Conservation (phyloP, 2,329 filamentous ascomycete species). For the Alternaria postmessia region DNA sequence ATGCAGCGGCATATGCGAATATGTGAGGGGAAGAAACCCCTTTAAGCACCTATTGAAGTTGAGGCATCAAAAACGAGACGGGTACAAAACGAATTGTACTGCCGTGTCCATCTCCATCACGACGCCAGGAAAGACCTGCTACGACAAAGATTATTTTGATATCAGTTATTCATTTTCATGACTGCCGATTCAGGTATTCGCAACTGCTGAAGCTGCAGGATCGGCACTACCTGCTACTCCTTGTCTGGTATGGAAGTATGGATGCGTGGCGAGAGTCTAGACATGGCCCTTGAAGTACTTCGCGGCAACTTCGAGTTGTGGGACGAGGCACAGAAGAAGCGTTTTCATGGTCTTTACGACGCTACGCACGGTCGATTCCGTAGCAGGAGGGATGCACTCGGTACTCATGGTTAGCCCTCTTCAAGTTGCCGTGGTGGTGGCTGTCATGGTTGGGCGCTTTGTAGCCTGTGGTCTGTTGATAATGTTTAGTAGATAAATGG, state of each 20-base stretch:
- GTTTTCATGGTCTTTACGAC: no score
- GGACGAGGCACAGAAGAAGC: no score
- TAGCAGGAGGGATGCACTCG: no score
- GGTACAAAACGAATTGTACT: background rate
- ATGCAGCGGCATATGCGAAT: background rate
- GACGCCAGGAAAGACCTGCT: no score
- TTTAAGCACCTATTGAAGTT: background rate
- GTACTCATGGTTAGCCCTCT: no score
- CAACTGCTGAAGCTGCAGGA: background rate
- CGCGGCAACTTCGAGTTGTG: background rate
- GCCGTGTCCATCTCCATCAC: no score
- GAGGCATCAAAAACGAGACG: background rate
- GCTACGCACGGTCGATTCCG: no score
- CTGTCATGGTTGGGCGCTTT: background rate
- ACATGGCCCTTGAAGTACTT: slow-evolving; percentile 32
- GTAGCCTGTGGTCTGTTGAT: background rate
- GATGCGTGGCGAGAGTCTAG: slow-evolving; percentile 31
- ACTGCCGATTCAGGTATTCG: background rate
- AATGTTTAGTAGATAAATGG: background rate
- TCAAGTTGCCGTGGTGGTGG: no score
- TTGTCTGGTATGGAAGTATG: background rate
- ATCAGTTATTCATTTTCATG: background rate
- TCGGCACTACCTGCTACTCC: background rate
- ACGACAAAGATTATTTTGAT: background rate
- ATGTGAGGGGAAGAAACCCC: background rate